Evolutionary conservation across 495 filamentous ascomycete species (phyloP).

Genomic region (Penicillium tannophilum): DNA sequence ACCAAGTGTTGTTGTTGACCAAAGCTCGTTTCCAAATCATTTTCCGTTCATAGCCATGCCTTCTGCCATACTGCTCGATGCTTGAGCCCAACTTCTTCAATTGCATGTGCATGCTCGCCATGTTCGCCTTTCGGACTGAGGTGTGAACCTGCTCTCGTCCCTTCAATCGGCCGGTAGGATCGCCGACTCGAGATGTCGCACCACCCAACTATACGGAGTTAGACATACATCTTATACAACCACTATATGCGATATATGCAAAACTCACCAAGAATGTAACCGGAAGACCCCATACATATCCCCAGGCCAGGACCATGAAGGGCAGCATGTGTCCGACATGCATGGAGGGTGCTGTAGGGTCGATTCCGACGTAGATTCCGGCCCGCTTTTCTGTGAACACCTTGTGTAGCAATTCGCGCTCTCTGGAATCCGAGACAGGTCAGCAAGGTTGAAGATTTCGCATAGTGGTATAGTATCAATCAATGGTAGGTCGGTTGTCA

Average conservation of each 20-base stretch:
- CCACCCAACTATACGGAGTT: slow-evolving; percentile 65
- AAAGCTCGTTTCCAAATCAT: slow-evolving; percentile 66
- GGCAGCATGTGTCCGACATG: slow-evolving; percentile 93
- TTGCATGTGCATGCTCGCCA: slow-evolving; percentile 77
- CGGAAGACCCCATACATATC: slow-evolving; percentile 80
- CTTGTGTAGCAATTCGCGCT: slow-evolving; percentile 65
- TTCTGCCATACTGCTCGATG: slow-evolving; percentile 62
- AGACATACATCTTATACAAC: slow-evolving; percentile 5
- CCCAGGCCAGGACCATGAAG: slow-evolving; percentile 92
- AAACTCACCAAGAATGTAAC: slow-evolving; percentile 65
- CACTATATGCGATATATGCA: neutral
- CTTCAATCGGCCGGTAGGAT: slow-evolving; percentile 76
- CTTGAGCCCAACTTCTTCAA: slow-evolving; percentile 75
- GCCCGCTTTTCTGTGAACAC: slow-evolving; percentile 70
- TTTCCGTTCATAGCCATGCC: slow-evolving; percentile 61
- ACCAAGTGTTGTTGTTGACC: slow-evolving; percentile 80
- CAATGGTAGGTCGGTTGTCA: neutral
- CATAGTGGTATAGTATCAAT: neutral
- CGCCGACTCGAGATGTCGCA: slow-evolving; percentile 82
- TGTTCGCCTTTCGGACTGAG: slow-evolving; percentile 64
- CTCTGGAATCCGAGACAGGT: slow-evolving; percentile 31
- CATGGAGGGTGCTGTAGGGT: slow-evolving; percentile 87
- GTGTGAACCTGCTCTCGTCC: slow-evolving; percentile 61
- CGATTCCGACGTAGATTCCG: slow-evolving; percentile 85
- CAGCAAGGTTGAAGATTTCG: neutral